Base-by-base conservation (phyloP, 345 rosid genomes). In the Theobroma cacao region DNA sequence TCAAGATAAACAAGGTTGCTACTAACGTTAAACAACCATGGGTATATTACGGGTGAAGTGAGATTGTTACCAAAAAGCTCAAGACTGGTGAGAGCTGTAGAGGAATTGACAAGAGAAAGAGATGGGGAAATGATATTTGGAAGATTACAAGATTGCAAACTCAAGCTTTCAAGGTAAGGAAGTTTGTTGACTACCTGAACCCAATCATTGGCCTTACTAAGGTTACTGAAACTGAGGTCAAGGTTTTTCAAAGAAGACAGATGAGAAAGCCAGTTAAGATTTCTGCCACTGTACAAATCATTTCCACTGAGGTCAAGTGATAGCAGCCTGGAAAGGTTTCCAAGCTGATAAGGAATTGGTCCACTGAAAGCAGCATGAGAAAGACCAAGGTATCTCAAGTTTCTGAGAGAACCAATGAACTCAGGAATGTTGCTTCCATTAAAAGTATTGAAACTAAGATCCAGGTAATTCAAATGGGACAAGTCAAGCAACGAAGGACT, bases 231-330 rank as follows among this genome's bases (percentile, higher is more conserved):
- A 31, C 75, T 30, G 59, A 71, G n/a, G 34, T 71, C 59, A 20
- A 71, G 75, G 10, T 1, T 28, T 14, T 15, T 26, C 26, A 71
- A 71, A 48, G 59, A 8, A 26, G 38, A 14, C 58, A 71, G 41
- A 48, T 47, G 75, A 30, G 75, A 22, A 4, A 71, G 75, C 75
- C 75, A 48, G 10, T 71, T 60, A 48, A 71, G 75, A n/a, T 64
- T 36, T 18, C 28, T n/a, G 26, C 26, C 0, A 64, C 45, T 36
- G 70, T 64, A 64, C 70, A 64, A 64, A 64, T 36, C 47, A 38
- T 64, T 64, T 8, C 70, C 47, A 33, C 9, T 26, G 10, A 74
- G 77, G 45, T 74, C 55, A 45, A 74, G 67, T n/a, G 36, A 55
- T n/a, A 2, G 65, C 14, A 74, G 53, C 52, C 45, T 73, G 41